Evolutionary conservation across 495 filamentous ascomycete genomes (phyloP).

Genomic region (Penicillium daleae): DNA sequence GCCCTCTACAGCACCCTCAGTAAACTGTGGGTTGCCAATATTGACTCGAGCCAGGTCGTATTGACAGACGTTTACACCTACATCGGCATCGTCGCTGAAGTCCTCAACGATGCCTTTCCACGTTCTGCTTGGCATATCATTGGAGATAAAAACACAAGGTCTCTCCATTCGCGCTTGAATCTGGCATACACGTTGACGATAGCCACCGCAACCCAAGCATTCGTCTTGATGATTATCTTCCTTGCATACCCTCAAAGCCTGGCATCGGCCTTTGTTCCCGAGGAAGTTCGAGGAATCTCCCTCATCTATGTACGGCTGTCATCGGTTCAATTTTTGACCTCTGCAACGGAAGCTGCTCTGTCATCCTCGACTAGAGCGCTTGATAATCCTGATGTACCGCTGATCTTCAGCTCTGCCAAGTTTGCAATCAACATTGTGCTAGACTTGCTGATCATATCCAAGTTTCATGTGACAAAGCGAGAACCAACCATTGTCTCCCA

Average conservation of each 20-base stretch:
- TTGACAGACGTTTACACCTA: constrained; percentile 69
- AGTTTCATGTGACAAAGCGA: constrained; percentile 60
- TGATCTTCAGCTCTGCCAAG: constrained; percentile 67
- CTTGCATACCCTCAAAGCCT: constrained; percentile 55
- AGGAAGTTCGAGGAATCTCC: constrained; percentile 55
- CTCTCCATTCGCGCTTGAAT: constrained; percentile 52
- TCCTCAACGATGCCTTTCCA: constrained; percentile 76
- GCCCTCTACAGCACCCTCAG: constrained; percentile 70
- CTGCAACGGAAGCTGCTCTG: constrained; percentile 66
- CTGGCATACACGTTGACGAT: constrained; percentile 68
- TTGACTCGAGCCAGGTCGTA: constrained; percentile 66
- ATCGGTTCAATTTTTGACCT: constrained; percentile 63
- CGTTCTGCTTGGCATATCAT: constrained; percentile 71
- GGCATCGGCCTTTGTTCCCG: constrained; percentile 66
- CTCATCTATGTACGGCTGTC: constrained; percentile 69
- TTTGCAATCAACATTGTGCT: constrained; percentile 70
- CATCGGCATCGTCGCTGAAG: constrained; percentile 66
- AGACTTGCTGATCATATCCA: constrained; percentile 71
- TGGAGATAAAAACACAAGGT: constrained; percentile 63
- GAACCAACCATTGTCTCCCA: constrained; percentile 64
- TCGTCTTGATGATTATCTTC: constrained; percentile 67
- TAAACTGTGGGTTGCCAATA: constrained; percentile 76
- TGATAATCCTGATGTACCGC: constrained; percentile 73
- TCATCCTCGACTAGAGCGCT: constrained; percentile 64
- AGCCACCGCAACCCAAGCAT: constrained; percentile 59